phyloP scores from a whole-genome alignment of 1,139 yeast genomes.

The Pneumocystis wakefieldiae region DNA sequence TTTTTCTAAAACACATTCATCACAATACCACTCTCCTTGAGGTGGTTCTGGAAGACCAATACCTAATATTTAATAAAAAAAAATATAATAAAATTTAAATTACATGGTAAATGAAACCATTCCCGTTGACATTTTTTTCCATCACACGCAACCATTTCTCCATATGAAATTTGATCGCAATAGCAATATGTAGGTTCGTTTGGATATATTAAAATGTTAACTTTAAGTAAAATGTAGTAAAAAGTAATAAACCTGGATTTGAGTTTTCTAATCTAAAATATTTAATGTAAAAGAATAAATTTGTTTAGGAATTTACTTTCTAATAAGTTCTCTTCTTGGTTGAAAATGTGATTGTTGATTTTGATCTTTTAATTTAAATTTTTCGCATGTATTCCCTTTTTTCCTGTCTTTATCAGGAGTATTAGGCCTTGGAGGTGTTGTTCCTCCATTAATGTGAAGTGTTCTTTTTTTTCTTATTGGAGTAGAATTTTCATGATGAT shows the following conservation, averaged over 20 bases:
- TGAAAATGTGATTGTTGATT: background rate
- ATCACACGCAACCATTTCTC: slow-evolving; percentile 98
- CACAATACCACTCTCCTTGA: slow-evolving; percentile 94
- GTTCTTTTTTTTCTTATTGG: slow-evolving; percentile 4
- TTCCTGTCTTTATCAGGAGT: background rate
- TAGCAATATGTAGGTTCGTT: slow-evolving; percentile 80
- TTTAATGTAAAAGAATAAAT: background rate
- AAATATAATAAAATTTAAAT: background rate
- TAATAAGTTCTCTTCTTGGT: background rate
- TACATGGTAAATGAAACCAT: slow-evolving; percentile 93
- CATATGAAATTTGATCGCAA: slow-evolving; percentile 91
- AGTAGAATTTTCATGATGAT: slow-evolving; percentile 6
- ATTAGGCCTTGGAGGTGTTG: background rate
- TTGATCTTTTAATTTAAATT: background rate
- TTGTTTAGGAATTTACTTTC: background rate
- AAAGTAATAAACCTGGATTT: background rate
- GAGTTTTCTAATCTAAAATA: background rate
- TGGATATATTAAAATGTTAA: slow-evolving; percentile 1
- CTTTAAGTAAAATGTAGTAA: background rate
- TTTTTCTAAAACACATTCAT: slow-evolving; percentile 41
- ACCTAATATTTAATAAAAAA: slow-evolving; percentile 8
- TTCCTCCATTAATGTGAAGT: background rate
- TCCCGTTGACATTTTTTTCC: slow-evolving; percentile 85
- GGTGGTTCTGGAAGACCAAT: slow-evolving; percentile 84
- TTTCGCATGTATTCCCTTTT: background rate